Conservation (phyloP, 139 green algal species). For the Chlorella vulgaris region DNA sequence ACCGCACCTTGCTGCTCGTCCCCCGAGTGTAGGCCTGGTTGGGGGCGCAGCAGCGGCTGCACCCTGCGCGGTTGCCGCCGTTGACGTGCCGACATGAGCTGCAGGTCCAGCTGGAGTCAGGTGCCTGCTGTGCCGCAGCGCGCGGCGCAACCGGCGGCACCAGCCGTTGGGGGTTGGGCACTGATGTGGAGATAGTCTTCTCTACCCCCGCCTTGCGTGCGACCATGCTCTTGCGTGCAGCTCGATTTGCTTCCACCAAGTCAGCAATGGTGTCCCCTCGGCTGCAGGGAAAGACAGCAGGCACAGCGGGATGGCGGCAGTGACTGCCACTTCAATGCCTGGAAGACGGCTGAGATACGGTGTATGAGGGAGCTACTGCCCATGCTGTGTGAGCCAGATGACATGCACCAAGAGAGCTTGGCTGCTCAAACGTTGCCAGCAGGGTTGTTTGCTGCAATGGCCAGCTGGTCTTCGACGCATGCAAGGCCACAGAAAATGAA, state of each 20-base stretch:
- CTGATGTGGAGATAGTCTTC: background rate
- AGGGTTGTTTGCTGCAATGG: too few relatives aligned
- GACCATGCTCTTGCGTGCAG: conserved; percentile 7
- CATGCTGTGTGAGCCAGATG: too few relatives aligned
- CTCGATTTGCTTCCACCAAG: conserved; percentile 25
- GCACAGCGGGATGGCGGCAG: background rate
- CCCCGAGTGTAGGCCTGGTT: background rate
- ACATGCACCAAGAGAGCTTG: too few relatives aligned
- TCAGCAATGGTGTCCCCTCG: background rate
- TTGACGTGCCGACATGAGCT: conserved; percentile 21
- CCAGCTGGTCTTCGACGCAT: too few relatives aligned
- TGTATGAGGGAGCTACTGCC: too few relatives aligned
- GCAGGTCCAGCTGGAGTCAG: conserved; percentile 25
- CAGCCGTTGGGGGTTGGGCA: conserved; percentile 20
- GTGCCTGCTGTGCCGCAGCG: background rate
- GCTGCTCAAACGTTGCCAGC: too few relatives aligned
- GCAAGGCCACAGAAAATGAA: too few relatives aligned
- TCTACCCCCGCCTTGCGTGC: conserved; percentile 5
- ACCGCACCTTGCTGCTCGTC: background rate
- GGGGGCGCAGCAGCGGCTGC: background rate
- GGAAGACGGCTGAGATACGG: too few relatives aligned
- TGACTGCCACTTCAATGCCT: too few relatives aligned
- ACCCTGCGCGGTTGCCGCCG: background rate
- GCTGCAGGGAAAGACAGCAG: background rate
- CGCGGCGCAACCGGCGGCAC: background rate